Evolutionary conservation across 495 filamentous ascomycete genomes (phyloP), one percentile per base, ranked within the genome.

Genomic region (Trichoderma parareesei): DNA sequence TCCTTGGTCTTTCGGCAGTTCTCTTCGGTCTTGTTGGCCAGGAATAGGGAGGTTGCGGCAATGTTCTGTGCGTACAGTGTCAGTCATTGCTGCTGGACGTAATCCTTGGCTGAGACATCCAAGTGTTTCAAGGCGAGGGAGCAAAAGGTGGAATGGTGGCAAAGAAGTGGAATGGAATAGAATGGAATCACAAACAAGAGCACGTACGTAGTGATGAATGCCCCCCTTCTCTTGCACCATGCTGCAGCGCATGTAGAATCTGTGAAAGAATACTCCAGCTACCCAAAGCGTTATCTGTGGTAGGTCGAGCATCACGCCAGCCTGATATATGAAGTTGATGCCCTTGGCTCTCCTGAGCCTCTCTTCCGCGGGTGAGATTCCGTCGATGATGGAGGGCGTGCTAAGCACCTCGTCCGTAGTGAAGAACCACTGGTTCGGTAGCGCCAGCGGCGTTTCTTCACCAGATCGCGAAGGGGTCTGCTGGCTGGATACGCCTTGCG

Each of bases 1-100:
- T 98, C 92, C 69, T 89, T 92, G 69, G 96, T 95, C 69, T 94
- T 95, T 38, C 93, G 89, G 71, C 90, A 91, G 71, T 93, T 93
- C 72, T 98, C 94, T 68, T 98, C 94, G 6, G 95, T 93, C 75
- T 98, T 98, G 69, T 92, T 95, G 9, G 94, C 93, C 8, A 98
- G 84, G 70, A 97, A 98, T 7, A 98, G 82, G 4, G 92, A 81
- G 0, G 92, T 95, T 0, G 92, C 94, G 2, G 91, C 94, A 57
- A 94, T 89, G 69, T 85, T 86, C 85, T 87, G 67, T 66, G 63
- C 43, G 38, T 60, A 49, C 4, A 27, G 2, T 4, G 20, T 49
- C 18, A 49, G 46, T 63, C n/a, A 49, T 46, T 18, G n/a, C 4
- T 0, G 20, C 46, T 18, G 20, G 27, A 27, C 27, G 27, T 27